phyloP scores from a whole-genome alignment of 257 asterid genomes.

The Striga asiatica region DNA sequence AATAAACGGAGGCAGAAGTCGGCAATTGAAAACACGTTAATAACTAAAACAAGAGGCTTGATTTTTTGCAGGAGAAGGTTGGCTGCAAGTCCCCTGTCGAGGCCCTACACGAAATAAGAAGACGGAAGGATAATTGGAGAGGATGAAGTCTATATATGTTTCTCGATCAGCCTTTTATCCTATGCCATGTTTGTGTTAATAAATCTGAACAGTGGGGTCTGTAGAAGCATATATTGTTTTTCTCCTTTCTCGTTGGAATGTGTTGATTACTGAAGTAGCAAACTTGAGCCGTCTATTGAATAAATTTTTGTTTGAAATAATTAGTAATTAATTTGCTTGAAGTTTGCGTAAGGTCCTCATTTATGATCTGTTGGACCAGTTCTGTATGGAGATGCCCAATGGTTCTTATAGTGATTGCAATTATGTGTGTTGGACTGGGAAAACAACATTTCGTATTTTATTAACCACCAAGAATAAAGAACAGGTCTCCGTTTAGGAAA shows the following conservation, averaged over 20 bases:
- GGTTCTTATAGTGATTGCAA: neutral
- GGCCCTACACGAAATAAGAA: constrained; percentile 57
- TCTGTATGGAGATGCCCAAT: neutral
- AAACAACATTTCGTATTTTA: too few species aligned
- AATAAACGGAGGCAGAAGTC: neutral
- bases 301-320: too few species aligned
- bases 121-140: constrained; percentile 72
- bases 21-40: neutral
- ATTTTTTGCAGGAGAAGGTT: constrained; percentile 50
- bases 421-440: neutral
- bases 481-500: too few species aligned
- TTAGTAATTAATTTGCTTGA: neutral
- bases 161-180: neutral
- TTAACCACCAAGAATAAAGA: too few species aligned
- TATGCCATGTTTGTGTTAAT: neutral
- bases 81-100: constrained; percentile 74
- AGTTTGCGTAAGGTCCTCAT: neutral
- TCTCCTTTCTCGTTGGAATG: neutral
- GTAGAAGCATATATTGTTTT: too few species aligned
- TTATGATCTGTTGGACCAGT: neutral
- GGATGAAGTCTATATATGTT: constrained; percentile 20
- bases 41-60: too few species aligned
- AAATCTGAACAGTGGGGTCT: too few species aligned
- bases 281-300: neutral
- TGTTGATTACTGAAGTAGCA: neutral